Evolutionary conservation across 164 flowering plant species (phyloP), one percentile per base, ranked within the genome.

Genomic region (Magnolia changhungtana): DNA sequence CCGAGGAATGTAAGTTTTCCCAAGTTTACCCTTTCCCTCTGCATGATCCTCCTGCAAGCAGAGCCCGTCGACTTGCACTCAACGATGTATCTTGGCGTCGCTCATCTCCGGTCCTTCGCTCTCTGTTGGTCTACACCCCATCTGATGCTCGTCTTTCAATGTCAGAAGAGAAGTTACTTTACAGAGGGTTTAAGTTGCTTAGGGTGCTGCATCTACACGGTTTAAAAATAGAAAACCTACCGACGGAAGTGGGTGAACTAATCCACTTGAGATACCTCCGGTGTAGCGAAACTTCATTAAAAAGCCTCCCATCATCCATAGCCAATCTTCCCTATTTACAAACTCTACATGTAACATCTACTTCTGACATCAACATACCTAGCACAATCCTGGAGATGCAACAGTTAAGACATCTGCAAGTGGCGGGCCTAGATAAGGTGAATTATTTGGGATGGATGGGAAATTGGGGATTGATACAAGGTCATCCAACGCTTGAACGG

Each of bases 221-320:
- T 51, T 14, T 18, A 2, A 8, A 20, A 23, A 13, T 50, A 5
- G 1, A 2, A 18, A 10, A 51, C 1, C 24, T 82, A 0, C 75
- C 80, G 0, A 24, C 8, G 0, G 74, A 71, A 69, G 27, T 84
- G 1, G 84, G 82, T 4, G 66, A 67, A 2, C 79, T 86, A 1
- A n/a, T 79, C 37, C 83, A 79, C 24, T 77, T 86, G 73, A 78
- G 77, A 73, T 83, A 79, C 76, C 51, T 83, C 31, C 13, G 61
- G 13, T 55, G 61, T 55, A 55, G 0, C 16, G 0, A 55, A 16
- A 55, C 16, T 55, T 66, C 18, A 18, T 50, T 13, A 3, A 10
- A 1, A 55, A 11, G 61, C 61, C 18, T 55, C 16, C 61, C 1
- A 63, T 55, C 61, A 9, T 8, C 61, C 13, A 55, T 55, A 55